Conservation (phyloP, 768 basidiomycete genomes). For the Mycena metata region DNA sequence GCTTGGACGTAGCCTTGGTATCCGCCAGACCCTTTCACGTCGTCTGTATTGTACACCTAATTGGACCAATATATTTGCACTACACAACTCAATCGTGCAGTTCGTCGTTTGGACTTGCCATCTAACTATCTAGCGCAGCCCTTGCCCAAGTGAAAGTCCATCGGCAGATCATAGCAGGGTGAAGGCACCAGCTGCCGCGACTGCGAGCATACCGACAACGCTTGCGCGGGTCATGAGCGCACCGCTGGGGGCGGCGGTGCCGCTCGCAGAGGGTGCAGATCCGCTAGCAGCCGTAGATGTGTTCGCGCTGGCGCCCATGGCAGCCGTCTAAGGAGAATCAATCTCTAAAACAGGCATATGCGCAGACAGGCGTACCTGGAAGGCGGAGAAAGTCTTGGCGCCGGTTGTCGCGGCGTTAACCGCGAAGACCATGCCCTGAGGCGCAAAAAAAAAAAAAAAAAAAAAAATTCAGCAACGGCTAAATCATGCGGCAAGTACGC, state of each 20-base stretch:
- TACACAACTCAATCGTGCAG: conserved; percentile 11
- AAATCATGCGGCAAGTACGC: too few species aligned
- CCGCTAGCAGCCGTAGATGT: conserved; percentile 26
- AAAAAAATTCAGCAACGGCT: conserved; percentile 28
- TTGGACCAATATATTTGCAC: background rate
- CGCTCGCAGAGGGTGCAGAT: conserved; percentile 10
- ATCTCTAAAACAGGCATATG: background rate
- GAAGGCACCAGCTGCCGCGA: conserved; percentile 40
- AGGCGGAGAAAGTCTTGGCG: conserved; percentile 51
- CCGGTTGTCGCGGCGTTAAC: conserved; percentile 53
- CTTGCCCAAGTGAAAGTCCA: background rate
- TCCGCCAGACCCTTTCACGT: too few species aligned
- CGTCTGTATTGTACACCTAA: too few species aligned
- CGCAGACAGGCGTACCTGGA: conserved; percentile 43
- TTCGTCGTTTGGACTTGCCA: conserved; percentile 23
- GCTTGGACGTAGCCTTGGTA: too few species aligned
- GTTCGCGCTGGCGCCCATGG: conserved; percentile 28
- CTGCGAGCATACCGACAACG: conserved; percentile 48
- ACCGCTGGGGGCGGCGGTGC: conserved; percentile 40
- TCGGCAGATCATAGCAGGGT: conserved; percentile 36
- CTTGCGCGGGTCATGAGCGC: conserved; percentile 49
- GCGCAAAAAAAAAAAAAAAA: conserved; percentile 37
- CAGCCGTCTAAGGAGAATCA: background rate
- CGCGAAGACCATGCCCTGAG: conserved; percentile 62
- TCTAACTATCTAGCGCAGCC: background rate